These are phyloP conservation scores for Xylaria sp. DNA, from an alignment of 2,329 filamentous ascomycete species.

Conservation along the genomic window DNA sequence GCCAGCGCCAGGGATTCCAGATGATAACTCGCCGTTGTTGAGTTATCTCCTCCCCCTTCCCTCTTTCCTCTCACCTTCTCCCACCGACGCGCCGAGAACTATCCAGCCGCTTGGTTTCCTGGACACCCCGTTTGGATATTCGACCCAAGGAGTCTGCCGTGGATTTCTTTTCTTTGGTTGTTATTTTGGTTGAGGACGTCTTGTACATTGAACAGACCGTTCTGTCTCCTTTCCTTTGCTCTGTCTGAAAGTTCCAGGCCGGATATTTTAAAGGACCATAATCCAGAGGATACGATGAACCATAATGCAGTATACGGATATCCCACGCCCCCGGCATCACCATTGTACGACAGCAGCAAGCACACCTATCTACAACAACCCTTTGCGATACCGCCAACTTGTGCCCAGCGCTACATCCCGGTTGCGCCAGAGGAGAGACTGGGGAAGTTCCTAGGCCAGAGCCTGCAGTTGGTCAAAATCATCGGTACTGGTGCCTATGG, in stretches of 20 bases:
- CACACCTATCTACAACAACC: conserved; percentile 56
- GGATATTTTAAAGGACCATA: conserved; percentile 42
- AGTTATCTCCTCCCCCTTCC: conserved; percentile 28
- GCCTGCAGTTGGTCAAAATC: conserved; percentile 84
- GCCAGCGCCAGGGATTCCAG: conserved; percentile 25
- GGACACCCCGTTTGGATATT: conserved; percentile 62
- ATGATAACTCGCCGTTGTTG: conserved; percentile 38
- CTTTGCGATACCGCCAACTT: conserved; percentile 53
- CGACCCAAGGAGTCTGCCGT: conserved; percentile 45
- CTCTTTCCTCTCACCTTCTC: conserved; percentile 35
- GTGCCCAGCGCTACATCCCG: conserved; percentile 63
- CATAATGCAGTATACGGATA: conserved; percentile 67
- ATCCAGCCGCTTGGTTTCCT: conserved; percentile 37
- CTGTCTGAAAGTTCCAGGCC: conserved; percentile 44
- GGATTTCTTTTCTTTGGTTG: conserved; percentile 43
- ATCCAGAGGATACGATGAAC: conserved; percentile 64
- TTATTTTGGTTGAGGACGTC: conserved; percentile 46
- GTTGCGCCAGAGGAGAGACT: conserved; percentile 83
- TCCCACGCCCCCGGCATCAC: conserved; percentile 68
- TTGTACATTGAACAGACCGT: conserved; percentile 46
- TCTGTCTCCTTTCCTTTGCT: conserved; percentile 47
- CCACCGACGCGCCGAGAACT: conserved; percentile 39
- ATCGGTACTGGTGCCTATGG: conserved; percentile 96
- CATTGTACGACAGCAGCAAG: conserved; percentile 63
- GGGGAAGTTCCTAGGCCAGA: conserved; percentile 83